These are phyloP conservation scores for Dictyostelium intermedium DNA, from an alignment of 78 protist species.

Conservation along the genomic window DNA sequence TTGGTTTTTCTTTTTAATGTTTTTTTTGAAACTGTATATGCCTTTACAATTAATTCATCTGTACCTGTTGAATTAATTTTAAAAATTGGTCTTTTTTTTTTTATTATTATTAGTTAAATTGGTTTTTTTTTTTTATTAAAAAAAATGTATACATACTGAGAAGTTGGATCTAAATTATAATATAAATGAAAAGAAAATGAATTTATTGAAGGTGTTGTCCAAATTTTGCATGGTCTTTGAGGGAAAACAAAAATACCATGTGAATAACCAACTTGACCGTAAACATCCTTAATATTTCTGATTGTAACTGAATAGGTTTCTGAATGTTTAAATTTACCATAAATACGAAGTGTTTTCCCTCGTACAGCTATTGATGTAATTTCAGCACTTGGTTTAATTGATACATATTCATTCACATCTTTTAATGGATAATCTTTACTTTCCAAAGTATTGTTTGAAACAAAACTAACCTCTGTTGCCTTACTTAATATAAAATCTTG, in stretches of 20 bases:
- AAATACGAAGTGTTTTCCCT: neutral
- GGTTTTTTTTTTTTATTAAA: neutral
- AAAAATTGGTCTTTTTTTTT: constrained; percentile 14
- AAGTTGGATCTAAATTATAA: constrained; percentile 37
- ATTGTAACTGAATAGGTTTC: neutral
- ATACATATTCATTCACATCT: neutral
- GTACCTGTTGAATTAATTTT: constrained; percentile 10
- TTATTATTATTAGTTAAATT: neutral
- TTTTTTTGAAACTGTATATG: neutral
- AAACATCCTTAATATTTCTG: neutral
- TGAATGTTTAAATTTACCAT: constrained; percentile 6
- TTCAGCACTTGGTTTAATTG: neutral
- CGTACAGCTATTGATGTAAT: neutral
- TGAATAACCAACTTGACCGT: neutral
- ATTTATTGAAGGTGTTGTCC: neutral
- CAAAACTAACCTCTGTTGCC: neutral
- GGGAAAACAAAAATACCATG: neutral
- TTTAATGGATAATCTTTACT: neutral
- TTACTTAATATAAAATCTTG: neutral
- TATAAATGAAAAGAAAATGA: no score
- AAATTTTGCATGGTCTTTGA: neutral
- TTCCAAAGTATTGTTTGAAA: neutral
- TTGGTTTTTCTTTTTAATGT: neutral
- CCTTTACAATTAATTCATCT: neutral
- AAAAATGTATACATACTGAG: neutral